Percentiles rank a stretch among this genome's conserved stretches.
Conservation (phyloP, 1,139 yeast genomes). For the Zygoascus hellenicus region DNA sequence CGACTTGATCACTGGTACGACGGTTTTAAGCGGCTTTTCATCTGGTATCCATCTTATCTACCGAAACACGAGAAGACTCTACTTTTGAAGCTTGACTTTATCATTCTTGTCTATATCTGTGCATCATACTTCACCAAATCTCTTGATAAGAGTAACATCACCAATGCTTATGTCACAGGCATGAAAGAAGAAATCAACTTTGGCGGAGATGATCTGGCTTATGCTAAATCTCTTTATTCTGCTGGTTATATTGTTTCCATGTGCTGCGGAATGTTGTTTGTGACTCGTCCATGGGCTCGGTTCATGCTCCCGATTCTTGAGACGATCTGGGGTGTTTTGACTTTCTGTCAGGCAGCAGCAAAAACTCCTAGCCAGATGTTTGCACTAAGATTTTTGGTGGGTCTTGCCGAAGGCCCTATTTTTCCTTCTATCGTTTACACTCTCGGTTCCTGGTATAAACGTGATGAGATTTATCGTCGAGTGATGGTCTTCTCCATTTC, state of each 20-base stretch:
- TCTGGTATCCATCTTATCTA: conserved; percentile 32
- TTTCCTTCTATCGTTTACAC: conserved; percentile 53
- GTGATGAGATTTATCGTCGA: conserved; percentile 44
- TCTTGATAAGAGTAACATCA: conserved; percentile 34
- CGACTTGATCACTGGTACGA: conserved; percentile 26
- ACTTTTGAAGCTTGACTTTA: conserved; percentile 30
- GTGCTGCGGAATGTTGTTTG: conserved; percentile 34
- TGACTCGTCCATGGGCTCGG: conserved; percentile 36
- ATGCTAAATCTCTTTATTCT: conserved; percentile 36
- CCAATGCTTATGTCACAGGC: conserved; percentile 53
- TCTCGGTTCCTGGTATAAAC: conserved; percentile 48
- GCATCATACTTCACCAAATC: conserved; percentile 32
- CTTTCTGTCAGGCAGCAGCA: conserved; percentile 46
- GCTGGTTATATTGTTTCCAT: conserved; percentile 33
- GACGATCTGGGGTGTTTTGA: conserved; percentile 51
- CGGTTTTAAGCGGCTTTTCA: conserved; percentile 25
- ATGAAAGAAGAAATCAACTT: conserved; percentile 52
- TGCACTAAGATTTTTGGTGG: conserved; percentile 54
- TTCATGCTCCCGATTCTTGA: conserved; percentile 46
- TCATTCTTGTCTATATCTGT: conserved; percentile 30
- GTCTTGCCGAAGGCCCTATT: conserved; percentile 53
- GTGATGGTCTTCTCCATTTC: conserved; percentile 43
- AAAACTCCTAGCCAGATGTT: conserved; percentile 41
- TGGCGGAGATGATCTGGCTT: conserved; percentile 50
- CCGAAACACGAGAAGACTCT: conserved; percentile 28